Conservation (phyloP, 768 basidiomycete species). For the Cystofilobasidium macerans region DNA sequence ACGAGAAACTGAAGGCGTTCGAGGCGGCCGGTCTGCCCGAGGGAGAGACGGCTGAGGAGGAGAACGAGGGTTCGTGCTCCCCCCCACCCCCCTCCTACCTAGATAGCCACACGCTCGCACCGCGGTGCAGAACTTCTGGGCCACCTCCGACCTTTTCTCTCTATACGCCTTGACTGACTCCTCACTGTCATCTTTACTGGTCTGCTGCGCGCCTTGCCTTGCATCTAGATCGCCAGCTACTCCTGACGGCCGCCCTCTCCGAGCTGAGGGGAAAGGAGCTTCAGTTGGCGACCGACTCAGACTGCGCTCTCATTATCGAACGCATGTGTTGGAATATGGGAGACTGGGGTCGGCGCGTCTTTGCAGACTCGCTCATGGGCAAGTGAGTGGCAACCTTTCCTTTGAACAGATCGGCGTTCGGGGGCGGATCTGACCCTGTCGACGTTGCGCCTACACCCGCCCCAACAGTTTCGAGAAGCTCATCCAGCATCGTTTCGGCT, state of each 20-base stretch:
- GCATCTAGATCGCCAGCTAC: slow-evolving; percentile 55
- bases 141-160: too few species aligned
- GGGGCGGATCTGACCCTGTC: background rate
- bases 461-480: slow-evolving; percentile 28
- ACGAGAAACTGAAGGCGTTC: slow-evolving; percentile 78
- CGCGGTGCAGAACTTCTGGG: too few species aligned
- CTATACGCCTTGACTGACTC: too few species aligned
- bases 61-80: slow-evolving; percentile 38
- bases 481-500: slow-evolving; percentile 69
- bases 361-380: slow-evolving; percentile 73
- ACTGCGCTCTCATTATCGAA: slow-evolving; percentile 82
- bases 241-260: slow-evolving; percentile 67
- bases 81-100: background rate
- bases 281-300: slow-evolving; percentile 81
- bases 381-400: slow-evolving; percentile 52
- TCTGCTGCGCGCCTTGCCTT: too few species aligned
- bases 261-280: slow-evolving; percentile 84
- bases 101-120: too few species aligned
- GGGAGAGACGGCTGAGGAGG: slow-evolving; percentile 38
- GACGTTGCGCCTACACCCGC: background rate
- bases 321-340: slow-evolving; percentile 87
- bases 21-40: slow-evolving; percentile 44
- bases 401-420: slow-evolving; percentile 20
- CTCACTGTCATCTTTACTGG: background rate
- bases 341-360: slow-evolving; percentile 84